Base-by-base conservation (phyloP, 495 filamentous ascomycete species). In the Parathielavia appendiculata region DNA sequence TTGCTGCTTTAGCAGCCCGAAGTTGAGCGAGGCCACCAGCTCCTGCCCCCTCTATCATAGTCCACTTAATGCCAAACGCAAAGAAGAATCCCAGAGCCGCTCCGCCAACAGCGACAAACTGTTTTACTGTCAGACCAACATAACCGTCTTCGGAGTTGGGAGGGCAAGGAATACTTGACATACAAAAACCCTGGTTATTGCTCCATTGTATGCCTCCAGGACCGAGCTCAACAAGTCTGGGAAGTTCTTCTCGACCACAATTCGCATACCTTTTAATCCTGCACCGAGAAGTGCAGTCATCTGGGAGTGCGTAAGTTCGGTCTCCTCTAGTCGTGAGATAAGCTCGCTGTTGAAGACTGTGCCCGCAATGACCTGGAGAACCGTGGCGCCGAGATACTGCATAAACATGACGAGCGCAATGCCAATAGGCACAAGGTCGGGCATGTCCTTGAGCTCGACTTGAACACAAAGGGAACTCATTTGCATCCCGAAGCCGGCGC, bases 401-500 rank as follows among this genome's bases (percentile, higher is more conserved):
- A 51, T 3, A 39, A 64, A 64, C 22, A 61, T 48, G 22, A 56
- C 59, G 2, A 66, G 53, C n/a, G 61, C 46, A 16, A 66, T 53
- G 17, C 64, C 64, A 12, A 62, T 17, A 2, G 64, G 58, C 14
- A 63, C 20, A 6, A 64, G 11, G 8, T 50, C 22, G 0, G 51
- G 55, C 10, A 17, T 36, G 39, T 56, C 56, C 40, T 66, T 51
- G 14, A 66, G 55, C 43, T 63, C 64, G 4, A 57, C 55, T 32
- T 66, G 64, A 5, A 64, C 50, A 17, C 26, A n/a, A 12, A 66
- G 41, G 1, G 64, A 57, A 5, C 45, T 34, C 54, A 76, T 68
- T 44, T 79, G 76, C 50, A 79, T 67, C 0, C 69, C 75, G 14
- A 69, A 59, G 3, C 78, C 78, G 22, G 62, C 64, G 7, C 75